Base-by-base conservation (phyloP, 257 asterid species). In the Gentiana straminea region DNA sequence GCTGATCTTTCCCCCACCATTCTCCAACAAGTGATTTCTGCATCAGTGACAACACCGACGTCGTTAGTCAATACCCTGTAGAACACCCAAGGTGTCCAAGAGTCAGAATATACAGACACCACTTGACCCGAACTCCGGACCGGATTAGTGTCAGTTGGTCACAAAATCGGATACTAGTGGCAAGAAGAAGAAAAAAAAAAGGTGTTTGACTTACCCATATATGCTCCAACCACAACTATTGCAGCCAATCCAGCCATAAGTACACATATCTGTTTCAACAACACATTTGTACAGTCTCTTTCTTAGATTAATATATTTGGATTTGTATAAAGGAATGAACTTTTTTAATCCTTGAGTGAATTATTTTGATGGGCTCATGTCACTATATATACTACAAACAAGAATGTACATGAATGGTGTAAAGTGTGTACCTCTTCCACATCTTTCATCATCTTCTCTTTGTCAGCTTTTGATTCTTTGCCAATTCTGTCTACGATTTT, bases 21-120 rank as follows among this genome's bases (percentile, higher is more conserved):
- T 74, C 89, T 84, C 94, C 93, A 84, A 58, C 94, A 87, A 51
- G 89, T 75, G 53, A 85, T 81, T 81, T 87, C 96, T 87, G 80
- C 70, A 61, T 65, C 48, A 13, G 12, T 55, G 52, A 43, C 10
- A 15, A 37, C 5, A 35, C 3, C 6, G 34, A 52, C 36, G n/a
- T 60, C 46, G 49, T 15, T 51, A 43, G 13, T 13, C 49, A 12
- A 45, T 4, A 15, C 33, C 51, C 58, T 55, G 24, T 24, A 24
- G 24, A 39, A 38, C 34, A 49, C 51, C 39, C 24, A 12, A 58
- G 49, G 53, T 44, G 48, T 39, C 46, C 56, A 53, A 58, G 54
- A 53, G 49, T 3, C 24, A 58, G 8, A 5, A 41, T 5, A 5
- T 5, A 41, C 7, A 41, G 46, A 7, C 9, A 41, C 9, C 45